Evolutionary conservation across 768 basidiomycete species (phyloP).

Genomic region (Paxillus ammoniavirescens): DNA sequence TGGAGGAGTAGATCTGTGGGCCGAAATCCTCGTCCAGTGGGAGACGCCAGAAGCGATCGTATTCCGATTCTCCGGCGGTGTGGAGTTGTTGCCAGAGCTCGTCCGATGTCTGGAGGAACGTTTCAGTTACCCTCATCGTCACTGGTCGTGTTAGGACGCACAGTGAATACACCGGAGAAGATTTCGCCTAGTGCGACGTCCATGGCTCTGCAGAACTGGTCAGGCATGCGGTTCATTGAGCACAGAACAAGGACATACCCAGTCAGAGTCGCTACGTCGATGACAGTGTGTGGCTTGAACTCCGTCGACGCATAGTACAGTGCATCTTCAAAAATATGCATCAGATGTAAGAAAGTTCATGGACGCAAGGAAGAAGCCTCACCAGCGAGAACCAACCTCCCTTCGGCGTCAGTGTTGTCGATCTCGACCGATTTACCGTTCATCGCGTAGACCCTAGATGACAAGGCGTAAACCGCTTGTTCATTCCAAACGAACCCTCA

Average conservation of each 20-base stretch:
- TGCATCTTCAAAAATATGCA: slow-evolving; percentile 50
- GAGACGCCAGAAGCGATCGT: slow-evolving; percentile 89
- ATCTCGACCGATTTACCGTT: slow-evolving; percentile 86
- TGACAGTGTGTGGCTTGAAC: slow-evolving; percentile 77
- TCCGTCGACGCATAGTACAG: slow-evolving; percentile 78
- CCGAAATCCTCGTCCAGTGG: slow-evolving; percentile 82
- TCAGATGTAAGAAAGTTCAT: not conserved
- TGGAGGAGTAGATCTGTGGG: slow-evolving; percentile 71
- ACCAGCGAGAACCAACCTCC: slow-evolving; percentile 74
- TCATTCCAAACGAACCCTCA: not conserved
- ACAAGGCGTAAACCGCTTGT: not conserved
- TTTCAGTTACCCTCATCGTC: not conserved
- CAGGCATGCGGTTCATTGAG: not conserved
- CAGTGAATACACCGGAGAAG: slow-evolving; percentile 78
- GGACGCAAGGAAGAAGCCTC: slow-evolving; percentile 10
- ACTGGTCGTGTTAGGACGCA: slow-evolving; percentile 27
- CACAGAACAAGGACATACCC: slow-evolving; percentile 42
- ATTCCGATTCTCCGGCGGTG: slow-evolving; percentile 67
- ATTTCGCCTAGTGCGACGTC: slow-evolving; percentile 70
- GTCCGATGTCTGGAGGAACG: slow-evolving; percentile 56
- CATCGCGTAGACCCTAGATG: slow-evolving; percentile 72
- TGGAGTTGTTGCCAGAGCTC: slow-evolving; percentile 69
- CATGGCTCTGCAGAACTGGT: slow-evolving; percentile 53
- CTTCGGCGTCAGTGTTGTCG: slow-evolving; percentile 87
- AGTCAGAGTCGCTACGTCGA: slow-evolving; percentile 88